A percentile compares a stretch with the other conserved stretches of the same genome.
These are phyloP conservation scores for Moelleriella libera DNA, from an alignment of 2,329 filamentous ascomycete species.

Conservation along the genomic window DNA sequence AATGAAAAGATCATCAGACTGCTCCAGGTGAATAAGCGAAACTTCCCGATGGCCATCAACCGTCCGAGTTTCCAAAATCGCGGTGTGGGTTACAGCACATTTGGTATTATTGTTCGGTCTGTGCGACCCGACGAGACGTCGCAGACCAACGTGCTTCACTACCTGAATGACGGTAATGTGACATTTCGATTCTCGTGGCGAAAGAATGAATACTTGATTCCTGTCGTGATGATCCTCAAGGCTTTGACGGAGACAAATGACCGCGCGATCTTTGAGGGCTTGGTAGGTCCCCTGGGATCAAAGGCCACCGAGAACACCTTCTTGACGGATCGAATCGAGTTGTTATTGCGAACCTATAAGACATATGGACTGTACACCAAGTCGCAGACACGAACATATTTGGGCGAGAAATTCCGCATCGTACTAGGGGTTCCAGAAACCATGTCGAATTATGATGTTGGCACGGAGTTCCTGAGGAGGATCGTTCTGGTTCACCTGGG, in stretches of 20 bases:
- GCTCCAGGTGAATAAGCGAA: conserved; percentile 77
- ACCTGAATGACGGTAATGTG: conserved; percentile 87
- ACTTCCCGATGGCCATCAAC: conserved; percentile 89
- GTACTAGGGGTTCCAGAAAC: conserved; percentile 75
- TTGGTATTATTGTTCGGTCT: conserved; percentile 80
- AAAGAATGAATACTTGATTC: conserved; percentile 93
- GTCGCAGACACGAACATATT: conserved; percentile 67
- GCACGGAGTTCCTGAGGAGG: conserved; percentile 78
- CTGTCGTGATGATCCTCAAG: conserved; percentile 93
- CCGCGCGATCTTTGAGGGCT: conserved; percentile 85
- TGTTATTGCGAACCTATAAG: conserved; percentile 88
- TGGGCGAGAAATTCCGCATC: conserved; percentile 82
- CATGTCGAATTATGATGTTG: conserved; percentile 76
- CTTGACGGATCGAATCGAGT: conserved; percentile 84
- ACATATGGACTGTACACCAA: conserved; percentile 72
- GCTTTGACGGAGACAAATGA: conserved; percentile 93
- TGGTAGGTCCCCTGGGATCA: conserved; percentile 65
- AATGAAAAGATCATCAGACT: conserved; percentile 94
- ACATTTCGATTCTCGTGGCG: conserved; percentile 97
- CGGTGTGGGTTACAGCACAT: conserved; percentile 76
- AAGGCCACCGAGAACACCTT: conserved; percentile 79
- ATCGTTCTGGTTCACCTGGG: conserved; percentile 88
- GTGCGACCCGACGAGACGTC: conserved; percentile 96
- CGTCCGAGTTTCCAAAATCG: conserved; percentile 81
- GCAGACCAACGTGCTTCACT: conserved; percentile 93